Conservation (phyloP, 225 moss, liverwort and hornwort species). For the Physcomitrium patens region DNA sequence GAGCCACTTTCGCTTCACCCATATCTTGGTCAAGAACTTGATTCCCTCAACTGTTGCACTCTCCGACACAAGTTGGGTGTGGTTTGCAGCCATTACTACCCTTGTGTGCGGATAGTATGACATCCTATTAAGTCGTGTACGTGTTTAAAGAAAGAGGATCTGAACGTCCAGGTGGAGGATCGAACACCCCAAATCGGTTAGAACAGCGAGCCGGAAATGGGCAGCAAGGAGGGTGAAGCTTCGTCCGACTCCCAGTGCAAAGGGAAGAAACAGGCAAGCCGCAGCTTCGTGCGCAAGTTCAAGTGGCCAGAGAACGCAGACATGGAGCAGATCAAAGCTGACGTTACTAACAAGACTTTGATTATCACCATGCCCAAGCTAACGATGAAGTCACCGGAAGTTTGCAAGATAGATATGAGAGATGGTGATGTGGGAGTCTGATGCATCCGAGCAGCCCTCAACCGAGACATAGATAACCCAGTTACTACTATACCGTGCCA, state of each 20-base stretch:
- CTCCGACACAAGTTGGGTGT: too few species aligned
- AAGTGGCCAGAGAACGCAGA: constrained; percentile 52
- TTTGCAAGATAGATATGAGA: constrained; percentile 33
- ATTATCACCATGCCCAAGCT: constrained; percentile 58
- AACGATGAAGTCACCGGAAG: constrained; percentile 28
- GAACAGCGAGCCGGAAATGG: constrained; percentile 20
- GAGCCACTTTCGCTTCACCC: background rate
- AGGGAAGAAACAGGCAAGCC: constrained; percentile 11
- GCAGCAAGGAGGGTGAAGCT: constrained; percentile 15
- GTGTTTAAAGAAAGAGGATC: constrained; percentile 47
- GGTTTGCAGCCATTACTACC: background rate
- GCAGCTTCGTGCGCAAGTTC: constrained; percentile 50
- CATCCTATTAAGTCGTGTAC: background rate
- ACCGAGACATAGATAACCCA: too few species aligned
- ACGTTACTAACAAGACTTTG: constrained; percentile 50
- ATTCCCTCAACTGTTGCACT: background rate
- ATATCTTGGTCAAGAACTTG: background rate
- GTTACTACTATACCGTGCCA: too few species aligned
- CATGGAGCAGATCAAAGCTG: constrained; percentile 51
- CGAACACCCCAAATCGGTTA: constrained; percentile 35
- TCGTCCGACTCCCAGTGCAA: background rate
- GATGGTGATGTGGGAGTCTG: background rate
- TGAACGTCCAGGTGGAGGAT: constrained; percentile 46
- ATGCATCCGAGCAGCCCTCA: too few species aligned
- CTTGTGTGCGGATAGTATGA: background rate